Base-by-base conservation (phyloP, 208 protist genomes). In the Trypanosoma cruzi region DNA sequence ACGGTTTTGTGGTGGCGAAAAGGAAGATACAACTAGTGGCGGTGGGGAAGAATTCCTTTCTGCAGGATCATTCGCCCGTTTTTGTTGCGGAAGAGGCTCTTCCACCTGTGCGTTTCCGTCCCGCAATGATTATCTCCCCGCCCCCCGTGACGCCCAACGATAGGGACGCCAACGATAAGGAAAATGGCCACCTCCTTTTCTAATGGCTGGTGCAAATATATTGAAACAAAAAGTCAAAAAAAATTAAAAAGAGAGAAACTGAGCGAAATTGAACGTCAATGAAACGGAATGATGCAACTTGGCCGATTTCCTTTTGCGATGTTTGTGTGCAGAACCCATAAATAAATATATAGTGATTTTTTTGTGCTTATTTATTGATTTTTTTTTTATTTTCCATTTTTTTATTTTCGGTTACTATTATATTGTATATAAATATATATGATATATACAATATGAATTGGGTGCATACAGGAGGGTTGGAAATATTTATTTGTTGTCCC, bases 101-200 rank as follows among this genome's bases (percentile, higher is more conserved):
- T 8, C 6, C 37, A 24, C 32, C 65, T 22, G 4, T 7, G 26
- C 65, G 42, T 18, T 42, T 16, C 1, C 55, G 55, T 4, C 2
- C 42, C 14, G 6, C n/a, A 4, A 0, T 22, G 26, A 63, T 63
- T 18, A 56, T 71, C n/a, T 71, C 65, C 20, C 55, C 55, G 4
- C 65, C 42, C 34, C 55, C 29, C 24, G 28, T 63, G 31, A 71
- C 56, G 1, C 53, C 65, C 4, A 53, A 55, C 18, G 50, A 26
- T 50, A 69, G 20, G 20, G 64, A 61, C n/a, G 16, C 2, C 13
- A 49, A 48, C 29, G 52, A 52, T 61, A 13, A 42, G 0, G 50
- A 59, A 29, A 29, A 61, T 28, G 49, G 34, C 18, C n/a, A 46
- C 55, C 32, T 31, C 2, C 16, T 48, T 46, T 62, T 46, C n/a